Base-by-base conservation (phyloP, 331 rosid genomes). In the Arachis monticola region DNA sequence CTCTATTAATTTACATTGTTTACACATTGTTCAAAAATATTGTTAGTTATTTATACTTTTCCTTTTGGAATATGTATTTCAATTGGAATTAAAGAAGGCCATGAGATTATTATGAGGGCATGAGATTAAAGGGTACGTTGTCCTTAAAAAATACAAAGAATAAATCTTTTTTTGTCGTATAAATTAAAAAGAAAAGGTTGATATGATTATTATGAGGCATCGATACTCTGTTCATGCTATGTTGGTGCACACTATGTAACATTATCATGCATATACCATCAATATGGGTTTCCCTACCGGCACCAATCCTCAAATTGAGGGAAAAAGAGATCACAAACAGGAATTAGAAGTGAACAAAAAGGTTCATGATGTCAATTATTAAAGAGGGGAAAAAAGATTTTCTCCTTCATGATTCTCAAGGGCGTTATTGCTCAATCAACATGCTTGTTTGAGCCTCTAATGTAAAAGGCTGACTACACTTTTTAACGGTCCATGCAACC, bases 381-480 rank as follows among this genome's bases (percentile, higher is more conserved):
- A 67, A 40, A 30, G 41, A 45, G 40, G 75, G 50, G 61, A 70
- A 79, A 67, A 68, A 67, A 68, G 67, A 67, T 30, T 32, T 67
- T 67, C 38, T 10, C 52, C 55, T 74, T 60, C 70, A 63, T 61
- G 75, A 80, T 82, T 83, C 66, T 52, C 71, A 76, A 69, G 69
- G 51, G 69, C 46, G 30, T 67, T 76, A 42, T 62, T 77, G 74
- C 77, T 72, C 77, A 56, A 81, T 86, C 81, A 78, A 78, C 96
- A 83, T 88, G 79, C 83, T 87, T 88, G 87, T 90, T 84, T 85
- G 85, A 73, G 94, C 73, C 80, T 56, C 76, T 67, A 84, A 77
- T 71, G 70, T 81, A 83, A 79, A 83, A 83, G 59, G 14, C 12
- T 42, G 70, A 67, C 84, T 67, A 62, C 60, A 69, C 70, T 67